These are phyloP conservation scores for Aspergillus spinulosporus DNA, from an alignment of 2,329 filamentous ascomycete species.

Conservation along the genomic window DNA sequence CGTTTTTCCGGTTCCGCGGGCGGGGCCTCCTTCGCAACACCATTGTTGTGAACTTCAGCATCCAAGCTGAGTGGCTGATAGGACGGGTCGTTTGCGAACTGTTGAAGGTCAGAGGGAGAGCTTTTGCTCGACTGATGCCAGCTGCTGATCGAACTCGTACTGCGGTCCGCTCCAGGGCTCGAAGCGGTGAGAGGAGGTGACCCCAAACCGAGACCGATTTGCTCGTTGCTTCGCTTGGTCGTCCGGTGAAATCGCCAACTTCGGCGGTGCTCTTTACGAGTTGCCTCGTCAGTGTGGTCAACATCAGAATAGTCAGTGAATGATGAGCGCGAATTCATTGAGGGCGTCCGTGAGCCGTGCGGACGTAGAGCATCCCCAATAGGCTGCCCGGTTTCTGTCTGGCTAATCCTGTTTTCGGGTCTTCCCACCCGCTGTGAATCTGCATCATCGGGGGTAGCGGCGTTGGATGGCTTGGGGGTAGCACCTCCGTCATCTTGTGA, in stretches of 20 bases:
- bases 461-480: conserved; percentile 37
- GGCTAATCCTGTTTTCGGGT: conserved; percentile 24
- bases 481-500: conserved; percentile 34
- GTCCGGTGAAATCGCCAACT: conserved; percentile 69
- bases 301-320: conserved; percentile 79
- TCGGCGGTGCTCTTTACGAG: conserved; percentile 65
- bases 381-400: conserved; percentile 47
- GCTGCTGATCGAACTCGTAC: conserved; percentile 69
- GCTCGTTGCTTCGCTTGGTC: conserved; percentile 57
- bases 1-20: conserved; percentile 54
- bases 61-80: conserved; percentile 40
- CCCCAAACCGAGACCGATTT: conserved; percentile 43
- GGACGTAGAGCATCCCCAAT: conserved; percentile 59
- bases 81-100: conserved; percentile 39
- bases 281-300: conserved; percentile 67
- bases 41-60: conserved; percentile 40
- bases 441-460: conserved; percentile 30
- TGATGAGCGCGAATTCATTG: conserved; percentile 68
- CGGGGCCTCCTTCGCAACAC: conserved; percentile 22
- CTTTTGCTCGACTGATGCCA: conserved; percentile 50
- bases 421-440: conserved; percentile 20
- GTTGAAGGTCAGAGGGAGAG: conserved; percentile 45
- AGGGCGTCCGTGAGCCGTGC: conserved; percentile 72
- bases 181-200: conserved; percentile 58
- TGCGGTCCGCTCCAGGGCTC: conserved; percentile 64